Evolutionary conservation across 2,329 filamentous ascomycete genomes (phyloP).

Genomic region (Leptographium wingfieldii): DNA sequence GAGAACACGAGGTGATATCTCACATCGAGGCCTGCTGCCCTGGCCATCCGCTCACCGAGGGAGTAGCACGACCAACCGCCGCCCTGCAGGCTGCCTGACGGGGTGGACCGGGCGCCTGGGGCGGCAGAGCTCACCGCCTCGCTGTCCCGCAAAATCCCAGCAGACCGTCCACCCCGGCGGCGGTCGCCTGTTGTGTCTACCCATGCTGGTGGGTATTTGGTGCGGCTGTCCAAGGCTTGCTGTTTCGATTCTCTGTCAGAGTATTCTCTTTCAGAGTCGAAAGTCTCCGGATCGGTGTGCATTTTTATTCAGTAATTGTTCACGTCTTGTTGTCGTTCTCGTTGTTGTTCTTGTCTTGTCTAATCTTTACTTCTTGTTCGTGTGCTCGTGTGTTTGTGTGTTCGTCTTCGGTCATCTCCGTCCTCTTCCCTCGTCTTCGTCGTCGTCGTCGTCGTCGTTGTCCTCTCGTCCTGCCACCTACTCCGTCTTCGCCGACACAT

Average conservation of each 20-base stretch:
- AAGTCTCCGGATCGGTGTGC: background rate
- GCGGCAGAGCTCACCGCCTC: background rate
- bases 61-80: background rate
- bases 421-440: too few species aligned
- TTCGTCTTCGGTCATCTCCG: too few species aligned
- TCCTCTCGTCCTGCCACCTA: background rate
- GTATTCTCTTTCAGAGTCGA: too few species aligned
- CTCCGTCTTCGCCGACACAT: conserved; percentile 5
- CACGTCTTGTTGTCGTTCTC: background rate
- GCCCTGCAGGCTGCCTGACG: background rate
- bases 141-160: background rate
- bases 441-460: background rate
- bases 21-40: too few species aligned
- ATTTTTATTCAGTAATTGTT: background rate
- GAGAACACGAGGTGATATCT: too few species aligned
- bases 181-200: too few species aligned
- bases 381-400: too few species aligned
- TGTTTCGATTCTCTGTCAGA: too few species aligned
- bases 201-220: background rate
- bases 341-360: too few species aligned
- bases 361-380: too few species aligned
- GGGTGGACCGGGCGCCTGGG: background rate
- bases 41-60: too few species aligned
- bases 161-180: background rate
- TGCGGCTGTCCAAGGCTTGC: background rate